Evolutionary conservation across 2,329 filamentous ascomycete genomes (phyloP), one percentile per base, ranked within the genome.

Genomic region (Fonsecaea nubica): DNA sequence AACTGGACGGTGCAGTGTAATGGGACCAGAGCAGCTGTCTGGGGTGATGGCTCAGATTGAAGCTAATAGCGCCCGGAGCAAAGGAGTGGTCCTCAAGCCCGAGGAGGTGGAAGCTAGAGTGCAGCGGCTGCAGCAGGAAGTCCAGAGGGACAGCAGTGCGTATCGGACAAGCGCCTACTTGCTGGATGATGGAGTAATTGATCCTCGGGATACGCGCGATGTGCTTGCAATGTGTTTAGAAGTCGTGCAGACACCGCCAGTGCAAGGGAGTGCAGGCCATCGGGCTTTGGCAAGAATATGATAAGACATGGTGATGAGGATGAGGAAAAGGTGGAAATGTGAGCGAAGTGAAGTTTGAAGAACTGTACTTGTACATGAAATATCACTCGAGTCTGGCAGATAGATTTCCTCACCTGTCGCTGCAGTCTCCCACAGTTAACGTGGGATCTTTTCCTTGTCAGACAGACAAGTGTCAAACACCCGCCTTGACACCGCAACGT

Each of bases 21-120:
- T 80, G 79, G 79, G 79, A 0, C 74, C 78, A 0, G 78, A 80
- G 50, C 78, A 80, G 69, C 70, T 80, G 2, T 72, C 76, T 1
- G 78, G 78, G 0, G 79, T 81, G 7, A 80, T 81, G 78, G 74
- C 76, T 55, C 72, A 67, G 32, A 73, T 79, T n/a, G 72, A 75
- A 59, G 42, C 62, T 9, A 73, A 72, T 6, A 74, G 72, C 32
- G 73, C 73, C 18, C 72, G 71, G 48, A 71, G 72, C 7, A 73
- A 74, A 59, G 74, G 73, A 0, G 25, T 67, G 15, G 58, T 48
- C 0, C 42, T 78, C 12, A 68, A 72, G 12, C 69, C 72, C 4
- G 72, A 74, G 4, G 71, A 75, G 45, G 56, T 77, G 10, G 66
- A 73, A 57, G 72, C 66, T 7, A 68, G 69, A 55, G 72, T 75